A percentile compares a stretch with the other conserved stretches of the same genome.
Conservation (phyloP, 148 eudicot genomes). For the Diospyros kaki region DNA sequence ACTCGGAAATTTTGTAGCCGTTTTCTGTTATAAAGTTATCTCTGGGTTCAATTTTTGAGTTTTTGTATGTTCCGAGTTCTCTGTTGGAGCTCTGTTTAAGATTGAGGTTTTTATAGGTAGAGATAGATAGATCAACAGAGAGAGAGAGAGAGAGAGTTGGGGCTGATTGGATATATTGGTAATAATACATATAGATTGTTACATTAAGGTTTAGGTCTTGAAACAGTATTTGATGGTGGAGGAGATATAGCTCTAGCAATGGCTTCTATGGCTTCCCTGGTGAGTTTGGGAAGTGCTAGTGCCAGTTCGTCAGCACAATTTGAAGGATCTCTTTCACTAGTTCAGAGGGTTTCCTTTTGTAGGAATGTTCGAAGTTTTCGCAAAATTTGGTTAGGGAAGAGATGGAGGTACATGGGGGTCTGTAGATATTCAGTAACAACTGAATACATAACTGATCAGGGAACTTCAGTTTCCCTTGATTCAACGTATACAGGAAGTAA, state of each 20-base stretch:
- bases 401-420: constrained; percentile 70
- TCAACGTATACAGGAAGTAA: constrained; percentile 60
- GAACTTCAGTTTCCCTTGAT: constrained; percentile 65
- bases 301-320: constrained; percentile 48
- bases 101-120: neutral
- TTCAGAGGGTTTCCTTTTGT: constrained; percentile 40
- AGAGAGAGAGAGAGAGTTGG: neutral
- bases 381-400: constrained; percentile 46
- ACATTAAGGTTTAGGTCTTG: constrained; percentile 18
- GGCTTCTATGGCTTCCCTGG: constrained; percentile 91
- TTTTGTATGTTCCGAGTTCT: neutral
- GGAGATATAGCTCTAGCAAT: constrained; percentile 27
- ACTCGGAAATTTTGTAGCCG: neutral
- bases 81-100: neutral
- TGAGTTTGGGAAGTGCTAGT: constrained; percentile 70
- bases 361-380: constrained; percentile 47
- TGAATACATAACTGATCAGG: constrained; percentile 68
- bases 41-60: constrained; percentile 1
- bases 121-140: neutral
- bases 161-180: neutral
- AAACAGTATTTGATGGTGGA: constrained; percentile 11
- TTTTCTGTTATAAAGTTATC: constrained; percentile 5
- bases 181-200: constrained; percentile 1
- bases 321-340: constrained; percentile 55
- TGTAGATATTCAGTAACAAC: constrained; percentile 76